Evolutionary conservation across 495 filamentous ascomycete species (phyloP), one percentile per base, ranked within the genome.

Genomic region (Elaphomyces granulatus): DNA sequence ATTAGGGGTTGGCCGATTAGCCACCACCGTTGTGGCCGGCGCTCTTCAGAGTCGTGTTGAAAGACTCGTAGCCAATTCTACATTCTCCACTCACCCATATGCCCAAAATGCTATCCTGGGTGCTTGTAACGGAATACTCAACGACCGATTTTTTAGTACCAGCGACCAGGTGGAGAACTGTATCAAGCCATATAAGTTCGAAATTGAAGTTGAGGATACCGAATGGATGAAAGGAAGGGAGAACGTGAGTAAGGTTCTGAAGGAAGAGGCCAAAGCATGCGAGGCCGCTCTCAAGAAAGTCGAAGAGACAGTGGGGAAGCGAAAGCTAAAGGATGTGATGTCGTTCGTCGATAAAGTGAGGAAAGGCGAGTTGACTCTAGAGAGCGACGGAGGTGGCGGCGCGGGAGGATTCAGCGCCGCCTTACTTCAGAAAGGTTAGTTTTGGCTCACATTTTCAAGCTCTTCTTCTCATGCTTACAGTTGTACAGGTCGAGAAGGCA

Each of bases 131-230:
- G 77, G 75, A 26, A 95, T 96, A 34, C 60, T 99, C 12, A 90
- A 87, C 44, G 90, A 99, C 43, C 77, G 87, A 2, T 94, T 92
- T 48, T 95, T 94, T 62, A 86, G 84, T 53, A 96, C 92, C 2
- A 85, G 81, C 46, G 90, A 99, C 53, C 88, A 95, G 55, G 86
- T 99, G n/a, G 90, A 99, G 58, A 95, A 95, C 52, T 96, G 90
- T 53, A 88, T 99, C 66, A 99, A 99, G 55, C 90, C 90, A 2
- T 99, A 87, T 66, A 99, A 96, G 54, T 96, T 80, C 47, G 84
- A 95, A 42, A 90, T 96, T 36, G 90, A 99, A 52, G 77, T 96
- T 34, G 82, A 94, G 45, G 81, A 84, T 15, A 64, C 74, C 4
- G 92, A 96, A 55, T 99, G 90, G 90, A 58, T 65, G 3, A 75